Evolutionary conservation across 2,329 filamentous ascomycete species (phyloP).

Genomic region (Colletotrichum spaethianum): DNA sequence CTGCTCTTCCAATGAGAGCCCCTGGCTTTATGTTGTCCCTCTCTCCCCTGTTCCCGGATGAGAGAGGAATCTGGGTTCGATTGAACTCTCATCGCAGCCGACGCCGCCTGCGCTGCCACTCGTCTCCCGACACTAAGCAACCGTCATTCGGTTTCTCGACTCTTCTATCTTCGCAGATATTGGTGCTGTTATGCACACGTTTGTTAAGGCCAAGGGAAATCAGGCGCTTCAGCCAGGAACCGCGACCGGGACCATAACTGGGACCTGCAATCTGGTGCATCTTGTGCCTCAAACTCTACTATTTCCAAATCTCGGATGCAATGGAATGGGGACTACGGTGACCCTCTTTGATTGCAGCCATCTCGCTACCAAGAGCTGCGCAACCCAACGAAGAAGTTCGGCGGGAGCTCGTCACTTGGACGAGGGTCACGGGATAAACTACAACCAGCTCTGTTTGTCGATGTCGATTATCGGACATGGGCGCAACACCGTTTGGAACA

Average conservation of each 20-base stretch:
- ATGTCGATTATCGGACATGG: constrained; percentile 1
- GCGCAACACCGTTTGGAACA: neutral
- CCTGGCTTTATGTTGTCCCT: neutral
- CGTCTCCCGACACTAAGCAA: constrained; percentile 1
- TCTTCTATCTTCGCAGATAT: constrained; percentile 15
- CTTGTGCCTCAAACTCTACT: constrained; percentile 20
- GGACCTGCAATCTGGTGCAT: constrained; percentile 12
- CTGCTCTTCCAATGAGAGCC: constrained; percentile 18
- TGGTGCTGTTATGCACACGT: constrained; percentile 4
- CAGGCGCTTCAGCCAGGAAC: constrained; percentile 15
- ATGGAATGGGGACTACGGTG: constrained; percentile 13
- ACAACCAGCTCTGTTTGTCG: neutral
- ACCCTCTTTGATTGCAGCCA: constrained; percentile 28
- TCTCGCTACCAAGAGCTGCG: constrained; percentile 21
- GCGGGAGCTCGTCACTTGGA: neutral
- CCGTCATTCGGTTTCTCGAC: constrained; percentile 2
- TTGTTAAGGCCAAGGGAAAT: neutral
- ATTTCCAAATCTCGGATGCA: constrained; percentile 9
- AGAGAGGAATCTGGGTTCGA: neutral
- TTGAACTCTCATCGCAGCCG: constrained; percentile 2
- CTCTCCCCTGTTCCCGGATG: constrained; percentile 6
- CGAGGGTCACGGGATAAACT: neutral
- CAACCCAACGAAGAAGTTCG: neutral
- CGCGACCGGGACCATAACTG: constrained; percentile 7
- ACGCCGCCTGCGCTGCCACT: neutral